Conservation (phyloP, 495 filamentous ascomycete species). For the Penicillium lividum region DNA sequence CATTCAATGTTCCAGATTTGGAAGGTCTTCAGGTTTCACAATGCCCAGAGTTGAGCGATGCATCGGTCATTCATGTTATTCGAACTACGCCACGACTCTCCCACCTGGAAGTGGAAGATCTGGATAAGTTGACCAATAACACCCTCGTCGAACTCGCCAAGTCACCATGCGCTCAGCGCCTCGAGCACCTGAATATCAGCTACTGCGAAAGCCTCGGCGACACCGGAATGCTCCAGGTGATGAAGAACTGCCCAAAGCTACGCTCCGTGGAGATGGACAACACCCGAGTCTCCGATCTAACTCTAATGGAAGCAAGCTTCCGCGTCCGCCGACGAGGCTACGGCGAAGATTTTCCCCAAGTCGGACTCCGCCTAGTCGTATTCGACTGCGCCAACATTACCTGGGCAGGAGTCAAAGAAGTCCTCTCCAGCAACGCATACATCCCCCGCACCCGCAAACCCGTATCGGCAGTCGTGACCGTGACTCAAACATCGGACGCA, state of each 20-base stretch:
- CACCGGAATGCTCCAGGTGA: conserved; percentile 76
- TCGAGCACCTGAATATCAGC: conserved; percentile 84
- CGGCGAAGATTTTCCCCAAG: conserved; percentile 47
- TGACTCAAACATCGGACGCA: conserved; percentile 31
- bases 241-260: conserved; percentile 72
- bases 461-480: conserved; percentile 27
- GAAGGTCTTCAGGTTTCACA: conserved; percentile 80
- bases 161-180: conserved; percentile 64
- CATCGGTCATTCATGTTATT: conserved; percentile 68
- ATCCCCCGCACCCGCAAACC: conserved; percentile 44
- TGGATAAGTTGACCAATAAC: conserved; percentile 72
- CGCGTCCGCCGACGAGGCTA: conserved; percentile 69
- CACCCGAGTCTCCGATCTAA: conserved; percentile 83
- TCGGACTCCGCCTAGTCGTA: conserved; percentile 75
- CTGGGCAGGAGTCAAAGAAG: conserved; percentile 87
- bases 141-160: conserved; percentile 71
- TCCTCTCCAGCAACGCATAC: conserved; percentile 81
- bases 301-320: conserved; percentile 81
- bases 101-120: conserved; percentile 87
- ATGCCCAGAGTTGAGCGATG: conserved; percentile 70
- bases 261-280: conserved; percentile 86
- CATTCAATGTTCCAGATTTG: conserved; percentile 73
- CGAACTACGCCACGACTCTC: conserved; percentile 73
- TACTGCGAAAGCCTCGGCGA: conserved; percentile 88
- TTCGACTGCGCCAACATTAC: conserved; percentile 91